These are phyloP conservation scores for Gonium pectorale DNA, from an alignment of 139 green algal species.

Conservation along the genomic window DNA sequence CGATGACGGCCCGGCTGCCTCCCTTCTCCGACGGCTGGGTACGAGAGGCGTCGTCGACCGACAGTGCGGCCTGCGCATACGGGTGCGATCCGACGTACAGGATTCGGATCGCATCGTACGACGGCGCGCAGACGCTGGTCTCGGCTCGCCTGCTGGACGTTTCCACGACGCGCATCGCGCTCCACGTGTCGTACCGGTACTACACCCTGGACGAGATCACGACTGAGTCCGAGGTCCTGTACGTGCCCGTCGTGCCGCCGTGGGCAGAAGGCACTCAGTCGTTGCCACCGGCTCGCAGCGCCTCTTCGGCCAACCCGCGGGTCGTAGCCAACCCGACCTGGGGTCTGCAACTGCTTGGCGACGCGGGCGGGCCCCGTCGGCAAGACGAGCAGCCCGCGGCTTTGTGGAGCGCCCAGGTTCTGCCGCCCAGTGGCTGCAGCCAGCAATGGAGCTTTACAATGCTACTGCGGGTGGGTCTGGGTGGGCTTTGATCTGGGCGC, in stretches of 20 bases:
- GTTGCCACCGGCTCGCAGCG: too few relatives aligned
- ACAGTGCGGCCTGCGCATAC: slow-evolving; percentile 36
- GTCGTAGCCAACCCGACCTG: neutral
- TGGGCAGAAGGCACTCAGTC: too few relatives aligned
- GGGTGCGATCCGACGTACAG: slow-evolving; percentile 46
- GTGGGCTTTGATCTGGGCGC: too few relatives aligned
- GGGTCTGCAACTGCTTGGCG: slow-evolving; percentile 29
- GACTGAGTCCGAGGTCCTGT: slow-evolving; percentile 16
- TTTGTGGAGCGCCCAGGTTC: neutral
- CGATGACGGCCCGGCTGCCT: slow-evolving; percentile 22
- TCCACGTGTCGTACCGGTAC: slow-evolving; percentile 44
- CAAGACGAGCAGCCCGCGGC: neutral
- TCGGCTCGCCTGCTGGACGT: slow-evolving; percentile 40
- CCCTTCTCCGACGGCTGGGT: slow-evolving; percentile 32
- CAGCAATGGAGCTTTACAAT: slow-evolving; percentile 39
- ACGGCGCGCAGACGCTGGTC: slow-evolving; percentile 52
- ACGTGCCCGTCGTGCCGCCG: slow-evolving; percentile 20
- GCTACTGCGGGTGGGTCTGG: slow-evolving; percentile 26
- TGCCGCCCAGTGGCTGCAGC: slow-evolving; percentile 48
- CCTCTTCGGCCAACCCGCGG: neutral
- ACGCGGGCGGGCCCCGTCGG: neutral
- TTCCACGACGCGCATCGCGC: slow-evolving; percentile 15
- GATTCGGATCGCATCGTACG: slow-evolving; percentile 31
- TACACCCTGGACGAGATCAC: slow-evolving; percentile 27
- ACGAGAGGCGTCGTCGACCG: slow-evolving; percentile 25